Evolutionary conservation across 2,329 filamentous ascomycete species (phyloP).

Genomic region (Dactylonectria estremocensis): DNA sequence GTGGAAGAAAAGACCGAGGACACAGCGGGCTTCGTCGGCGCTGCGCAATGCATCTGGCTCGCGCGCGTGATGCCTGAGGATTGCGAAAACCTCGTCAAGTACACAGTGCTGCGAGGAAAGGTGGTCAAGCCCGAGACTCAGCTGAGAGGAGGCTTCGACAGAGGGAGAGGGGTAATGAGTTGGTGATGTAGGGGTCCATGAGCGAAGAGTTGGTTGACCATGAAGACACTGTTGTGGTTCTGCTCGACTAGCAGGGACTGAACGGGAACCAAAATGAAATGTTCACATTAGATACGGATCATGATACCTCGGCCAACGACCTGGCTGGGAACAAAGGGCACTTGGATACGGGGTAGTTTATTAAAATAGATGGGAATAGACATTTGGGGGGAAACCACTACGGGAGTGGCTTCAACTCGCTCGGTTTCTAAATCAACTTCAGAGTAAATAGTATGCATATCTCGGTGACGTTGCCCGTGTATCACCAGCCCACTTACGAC

Average conservation of each 20-base stretch:
- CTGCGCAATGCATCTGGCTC: slow-evolving; percentile 93
- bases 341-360: not conserved
- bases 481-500: not conserved
- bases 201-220: not conserved
- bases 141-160: slow-evolving; percentile 91
- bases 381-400: slow-evolving; percentile 3
- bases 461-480: not conserved
- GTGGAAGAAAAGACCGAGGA: slow-evolving; percentile 47
- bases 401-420: not conserved
- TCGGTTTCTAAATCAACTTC: not conserved
- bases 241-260: not conserved
- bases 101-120: slow-evolving; percentile 93
- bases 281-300: not conserved
- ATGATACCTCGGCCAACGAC: slow-evolving; percentile 16
- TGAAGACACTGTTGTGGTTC: slow-evolving; percentile 5
- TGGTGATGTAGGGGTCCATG: slow-evolving; percentile 72
- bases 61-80: slow-evolving; percentile 89
- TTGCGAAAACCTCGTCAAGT: slow-evolving; percentile 92
- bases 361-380: slow-evolving; percentile 19
- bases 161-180: slow-evolving; percentile 84
- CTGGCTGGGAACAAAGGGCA: slow-evolving; percentile 6
- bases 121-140: slow-evolving; percentile 91
- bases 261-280: not conserved
- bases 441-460: not conserved
- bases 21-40: slow-evolving; percentile 64